phyloP scores from a whole-genome alignment of 768 basidiomycete genomes.

The Termitomyces sp. region DNA sequence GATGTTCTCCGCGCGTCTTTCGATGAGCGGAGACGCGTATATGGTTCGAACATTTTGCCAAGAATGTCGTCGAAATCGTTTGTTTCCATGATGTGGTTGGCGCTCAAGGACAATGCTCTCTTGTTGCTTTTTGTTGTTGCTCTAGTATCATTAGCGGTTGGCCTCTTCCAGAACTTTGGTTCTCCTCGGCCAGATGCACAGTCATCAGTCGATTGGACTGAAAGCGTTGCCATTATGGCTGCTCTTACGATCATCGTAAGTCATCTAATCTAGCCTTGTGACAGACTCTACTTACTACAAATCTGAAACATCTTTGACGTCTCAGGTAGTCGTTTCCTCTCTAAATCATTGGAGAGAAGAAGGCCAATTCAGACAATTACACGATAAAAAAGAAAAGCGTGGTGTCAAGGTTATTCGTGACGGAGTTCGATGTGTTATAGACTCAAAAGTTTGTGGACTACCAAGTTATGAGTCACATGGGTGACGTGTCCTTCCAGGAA shows the following conservation, averaged over 20 bases:
- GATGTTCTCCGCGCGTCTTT: conserved; percentile 39
- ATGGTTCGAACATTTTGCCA: conserved; percentile 76
- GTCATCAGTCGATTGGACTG: conserved; percentile 94
- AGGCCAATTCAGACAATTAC: conserved; percentile 90
- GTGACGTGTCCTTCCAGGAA: conserved; percentile 46
- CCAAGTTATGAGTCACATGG: conserved; percentile 11
- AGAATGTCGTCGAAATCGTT: conserved; percentile 63
- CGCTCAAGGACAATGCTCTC: conserved; percentile 88
- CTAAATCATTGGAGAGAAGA: conserved; percentile 99
- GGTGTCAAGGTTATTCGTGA: conserved; percentile 80
- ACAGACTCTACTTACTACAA: conserved; percentile 10
- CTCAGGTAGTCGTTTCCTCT: conserved; percentile 83
- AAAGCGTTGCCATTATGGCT: conserved; percentile 82
- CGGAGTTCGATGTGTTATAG: conserved; percentile 67
- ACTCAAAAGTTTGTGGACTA: conserved; percentile 61
- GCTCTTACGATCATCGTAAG: conserved; percentile 73
- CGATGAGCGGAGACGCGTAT: conserved; percentile 63
- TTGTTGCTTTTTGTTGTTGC: conserved; percentile 90
- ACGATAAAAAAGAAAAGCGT: conserved; percentile 94
- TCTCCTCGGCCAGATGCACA: conserved; percentile 51
- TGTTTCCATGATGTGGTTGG: conserved; percentile 77
- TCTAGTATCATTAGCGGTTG: conserved; percentile 87
- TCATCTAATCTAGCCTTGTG: conserved; percentile 5
- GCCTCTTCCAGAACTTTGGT: conserved; percentile 95
- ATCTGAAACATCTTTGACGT: no score